phyloP scores from a whole-genome alignment of 805 yeast species.

The Wickerhamiella brachini region DNA sequence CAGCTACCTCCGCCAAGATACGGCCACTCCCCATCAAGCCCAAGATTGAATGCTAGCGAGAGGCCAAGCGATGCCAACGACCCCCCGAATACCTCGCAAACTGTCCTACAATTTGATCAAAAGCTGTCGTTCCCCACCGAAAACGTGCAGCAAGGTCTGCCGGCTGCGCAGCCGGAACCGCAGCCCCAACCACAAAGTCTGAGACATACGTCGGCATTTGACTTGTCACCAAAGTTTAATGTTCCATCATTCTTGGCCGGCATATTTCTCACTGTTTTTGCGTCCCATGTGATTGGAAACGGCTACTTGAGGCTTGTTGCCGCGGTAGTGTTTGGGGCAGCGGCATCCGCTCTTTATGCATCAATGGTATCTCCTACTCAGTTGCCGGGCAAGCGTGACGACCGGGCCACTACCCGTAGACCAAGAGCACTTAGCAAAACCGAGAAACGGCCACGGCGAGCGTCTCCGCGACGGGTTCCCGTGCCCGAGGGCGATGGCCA shows the following conservation, averaged over 20 bases:
- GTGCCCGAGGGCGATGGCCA: background rate
- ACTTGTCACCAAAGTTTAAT: background rate
- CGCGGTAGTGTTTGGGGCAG: background rate
- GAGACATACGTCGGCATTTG: background rate
- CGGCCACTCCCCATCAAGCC: background rate
- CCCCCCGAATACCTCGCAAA: background rate
- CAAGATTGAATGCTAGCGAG: background rate
- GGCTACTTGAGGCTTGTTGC: background rate
- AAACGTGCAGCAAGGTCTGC: background rate
- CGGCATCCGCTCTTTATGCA: background rate
- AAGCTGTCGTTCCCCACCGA: background rate
- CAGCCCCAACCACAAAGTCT: background rate
- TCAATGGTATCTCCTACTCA: background rate
- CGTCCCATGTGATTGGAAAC: background rate
- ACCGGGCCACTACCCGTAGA: background rate
- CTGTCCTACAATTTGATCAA: background rate
- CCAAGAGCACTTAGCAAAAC: background rate
- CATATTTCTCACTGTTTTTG: background rate
- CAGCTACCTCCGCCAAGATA: constrained; percentile 1
- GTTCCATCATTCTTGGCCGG: background rate
- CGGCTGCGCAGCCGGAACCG: background rate
- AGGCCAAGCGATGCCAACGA: background rate
- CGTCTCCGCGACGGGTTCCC: background rate
- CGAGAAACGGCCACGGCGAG: background rate
- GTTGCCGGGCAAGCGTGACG: background rate